Evolutionary conservation across 2,329 filamentous ascomycete genomes (phyloP).

Genomic region (Chrysoporthe austroafricana): DNA sequence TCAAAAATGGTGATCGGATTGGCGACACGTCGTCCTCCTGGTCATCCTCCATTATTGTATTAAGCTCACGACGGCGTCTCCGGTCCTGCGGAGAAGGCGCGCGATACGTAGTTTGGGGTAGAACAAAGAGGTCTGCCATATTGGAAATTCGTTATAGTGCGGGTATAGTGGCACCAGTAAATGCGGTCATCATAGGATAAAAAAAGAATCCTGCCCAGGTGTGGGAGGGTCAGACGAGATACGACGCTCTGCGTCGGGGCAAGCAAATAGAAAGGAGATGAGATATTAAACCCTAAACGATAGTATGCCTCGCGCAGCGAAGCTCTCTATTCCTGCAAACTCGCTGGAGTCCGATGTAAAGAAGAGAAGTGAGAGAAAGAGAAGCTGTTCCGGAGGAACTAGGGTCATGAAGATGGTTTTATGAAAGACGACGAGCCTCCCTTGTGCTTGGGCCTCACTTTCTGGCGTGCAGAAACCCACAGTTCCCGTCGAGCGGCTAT

Average conservation of each 20-base stretch:
- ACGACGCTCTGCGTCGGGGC: conserved; percentile 40
- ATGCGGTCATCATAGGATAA: conserved; percentile 32
- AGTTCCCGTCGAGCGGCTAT: conserved; percentile 25
- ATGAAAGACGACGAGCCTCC: conserved; percentile 15
- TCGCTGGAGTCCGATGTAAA: conserved; percentile 36
- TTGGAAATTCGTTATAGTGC: conserved; percentile 37
- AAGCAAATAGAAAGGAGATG: conserved; percentile 32
- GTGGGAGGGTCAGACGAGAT: conserved; percentile 28
- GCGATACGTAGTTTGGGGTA: conserved; percentile 48
- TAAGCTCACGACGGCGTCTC: conserved; percentile 58
- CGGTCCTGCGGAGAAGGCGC: conserved; percentile 56
- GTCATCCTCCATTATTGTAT: conserved; percentile 68
- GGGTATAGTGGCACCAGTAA: conserved; percentile 25
- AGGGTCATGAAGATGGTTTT: conserved; percentile 27
- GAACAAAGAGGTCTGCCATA: conserved; percentile 52
- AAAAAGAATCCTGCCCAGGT: conserved; percentile 34
- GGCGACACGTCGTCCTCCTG: conserved; percentile 41
- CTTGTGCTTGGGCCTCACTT: conserved; percentile 15
- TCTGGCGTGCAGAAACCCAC: conserved; percentile 20
- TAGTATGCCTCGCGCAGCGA: conserved; percentile 51
- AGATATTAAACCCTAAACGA: conserved; percentile 42
- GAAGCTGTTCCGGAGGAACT: conserved; percentile 26
- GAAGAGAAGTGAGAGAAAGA: conserved; percentile 38
- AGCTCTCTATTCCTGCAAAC: conserved; percentile 39
- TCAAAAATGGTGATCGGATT: conserved; percentile 34